Base-by-base conservation (phyloP, 1,139 yeast genomes). In the Komagataea norvegica region DNA sequence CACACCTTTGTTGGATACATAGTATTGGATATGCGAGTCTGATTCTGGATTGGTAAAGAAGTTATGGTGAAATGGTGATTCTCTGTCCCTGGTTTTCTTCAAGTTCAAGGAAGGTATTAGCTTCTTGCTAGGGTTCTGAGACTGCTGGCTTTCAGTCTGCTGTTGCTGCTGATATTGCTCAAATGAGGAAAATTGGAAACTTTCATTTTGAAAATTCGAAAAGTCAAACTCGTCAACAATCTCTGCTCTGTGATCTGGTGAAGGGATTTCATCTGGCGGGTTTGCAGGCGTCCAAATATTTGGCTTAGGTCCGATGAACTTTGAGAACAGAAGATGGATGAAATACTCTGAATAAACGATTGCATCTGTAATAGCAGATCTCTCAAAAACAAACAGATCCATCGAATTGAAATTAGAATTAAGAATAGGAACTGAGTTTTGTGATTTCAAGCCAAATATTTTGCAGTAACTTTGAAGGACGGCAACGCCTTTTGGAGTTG, bases 401-500 rank as follows among this genome's bases (percentile, higher is more conserved):
- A 87, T 80, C 0, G 95, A 72, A 57, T 87, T 87, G 51, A 78
- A 71, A 18, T 57, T 56, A 0, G 86, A 72, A 3, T 59, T 51
- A 8, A 87, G 52, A 10, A 86, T 69, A 1, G 58, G 41, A 1
- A 47, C 42, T 5, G 50, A 0, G 81, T 81, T 29, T 59, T 46
- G 40, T 11, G 59, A 56, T 31, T 62, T 65, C 41, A 81, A 59
- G 0, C 91, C 94, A 37, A 72, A 62, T 30, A 65, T 70, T 36
- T 65, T 64, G 45, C 82, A 78, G 55, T 79, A 87, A 10, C 70
- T 65, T 35, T 74, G 75, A 2, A 89, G 60, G 0, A 87, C 56
- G 0, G 88, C 79, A 5, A 87, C 75, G 1, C 97, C 98, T 54
- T 91, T 91, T 0, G 97, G 91, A 0, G 97, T 87, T 5, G 96